Conservation (phyloP, 305 asterid species). For the Fraxinus ornus region DNA sequence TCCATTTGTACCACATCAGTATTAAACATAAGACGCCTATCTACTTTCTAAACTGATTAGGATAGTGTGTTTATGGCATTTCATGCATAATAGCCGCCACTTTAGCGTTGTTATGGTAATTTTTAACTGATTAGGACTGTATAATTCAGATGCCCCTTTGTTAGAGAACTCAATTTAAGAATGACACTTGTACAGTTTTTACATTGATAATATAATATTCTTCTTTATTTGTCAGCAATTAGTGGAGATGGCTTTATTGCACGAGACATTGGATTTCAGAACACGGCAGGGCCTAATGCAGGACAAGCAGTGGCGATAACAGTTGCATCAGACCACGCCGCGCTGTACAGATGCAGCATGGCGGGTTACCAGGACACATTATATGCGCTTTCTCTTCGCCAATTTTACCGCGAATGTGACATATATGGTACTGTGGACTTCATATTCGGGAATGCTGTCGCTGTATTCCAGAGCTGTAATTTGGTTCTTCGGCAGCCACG, state of each 20-base stretch:
- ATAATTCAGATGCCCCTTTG: no score
- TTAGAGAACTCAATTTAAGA: not conserved
- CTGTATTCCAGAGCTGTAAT: constrained; percentile 61
- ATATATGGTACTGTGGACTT: constrained; percentile 49
- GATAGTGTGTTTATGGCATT: not conserved
- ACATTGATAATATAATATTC: not conserved
- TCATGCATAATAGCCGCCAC: no score
- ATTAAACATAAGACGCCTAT: no score
- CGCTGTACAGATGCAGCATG: constrained; percentile 57
- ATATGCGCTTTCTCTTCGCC: constrained; percentile 64
- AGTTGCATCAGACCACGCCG: constrained; percentile 62
- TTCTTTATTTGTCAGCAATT: constrained; percentile 29
- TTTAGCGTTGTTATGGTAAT: no score
- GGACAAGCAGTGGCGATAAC: constrained; percentile 63
- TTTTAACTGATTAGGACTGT: no score
- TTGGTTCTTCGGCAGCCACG: constrained; percentile 51
- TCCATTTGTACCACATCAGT: no score
- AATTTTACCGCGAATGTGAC: constrained; percentile 78
- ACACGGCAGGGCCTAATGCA: constrained; percentile 62
- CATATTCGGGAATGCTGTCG: constrained; percentile 75
- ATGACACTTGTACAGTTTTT: not conserved
- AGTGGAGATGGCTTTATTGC: constrained; percentile 75
- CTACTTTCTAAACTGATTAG: no score
- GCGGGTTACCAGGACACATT: constrained; percentile 75
- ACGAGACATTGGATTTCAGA: constrained; percentile 66